These are phyloP conservation scores for Thozetella sp. DNA, from an alignment of 495 filamentous ascomycete species.

Conservation along the genomic window DNA sequence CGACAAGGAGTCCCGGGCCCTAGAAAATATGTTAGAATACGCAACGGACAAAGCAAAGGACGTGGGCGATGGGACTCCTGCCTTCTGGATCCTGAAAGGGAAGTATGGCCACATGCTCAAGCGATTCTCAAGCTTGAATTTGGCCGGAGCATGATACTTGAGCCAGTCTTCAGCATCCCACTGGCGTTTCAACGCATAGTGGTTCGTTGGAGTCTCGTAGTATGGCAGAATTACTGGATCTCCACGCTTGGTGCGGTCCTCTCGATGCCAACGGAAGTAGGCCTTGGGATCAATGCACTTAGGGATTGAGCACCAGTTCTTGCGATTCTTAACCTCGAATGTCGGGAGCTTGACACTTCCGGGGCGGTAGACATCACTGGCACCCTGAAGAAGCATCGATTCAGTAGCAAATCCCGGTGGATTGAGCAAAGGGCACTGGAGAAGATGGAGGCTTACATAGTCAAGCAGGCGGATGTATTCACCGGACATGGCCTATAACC, in stretches of 20 bases:
- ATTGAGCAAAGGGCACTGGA: no score
- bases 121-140: not conserved
- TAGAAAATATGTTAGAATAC: no score
- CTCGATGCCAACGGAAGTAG: not conserved
- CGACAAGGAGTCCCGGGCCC: not conserved
- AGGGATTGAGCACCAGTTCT: not conserved
- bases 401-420: no score
- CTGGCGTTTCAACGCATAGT: not conserved
- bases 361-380: not conserved
- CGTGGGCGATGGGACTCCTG: not conserved
- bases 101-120: not conserved
- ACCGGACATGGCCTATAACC: no score
- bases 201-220: not conserved
- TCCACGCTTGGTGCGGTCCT: not conserved
- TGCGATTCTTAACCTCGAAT: not conserved
- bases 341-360: not conserved
- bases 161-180: not conserved
- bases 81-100: not conserved
- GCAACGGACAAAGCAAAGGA: no score
- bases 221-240: not conserved
- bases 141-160: not conserved
- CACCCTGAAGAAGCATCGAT: not conserved
- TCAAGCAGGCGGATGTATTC: not conserved
- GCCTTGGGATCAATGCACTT: not conserved
- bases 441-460: constrained; percentile 2